Percentiles rank a stretch among this genome's conserved stretches.
Evolutionary conservation across 805 yeast genomes (phyloP).

Genomic region (Kodamaea hsintzibuensis): DNA sequence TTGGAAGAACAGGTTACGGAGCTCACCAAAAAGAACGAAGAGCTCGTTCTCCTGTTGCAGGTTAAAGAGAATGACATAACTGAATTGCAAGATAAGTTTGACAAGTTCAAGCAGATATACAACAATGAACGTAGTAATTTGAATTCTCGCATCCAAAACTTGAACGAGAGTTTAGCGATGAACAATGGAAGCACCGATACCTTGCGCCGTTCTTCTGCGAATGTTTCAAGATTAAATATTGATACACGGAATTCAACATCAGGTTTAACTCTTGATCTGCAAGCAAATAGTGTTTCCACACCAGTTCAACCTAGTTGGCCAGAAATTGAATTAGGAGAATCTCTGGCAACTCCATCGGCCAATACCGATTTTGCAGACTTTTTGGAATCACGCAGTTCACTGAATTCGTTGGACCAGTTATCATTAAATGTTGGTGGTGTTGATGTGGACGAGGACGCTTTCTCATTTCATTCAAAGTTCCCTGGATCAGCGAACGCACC

Average conservation of each 20-base stretch:
- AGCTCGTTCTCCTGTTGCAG: constrained; percentile 20
- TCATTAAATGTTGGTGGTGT: neutral
- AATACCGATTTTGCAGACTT: neutral
- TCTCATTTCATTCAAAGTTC: constrained; percentile 1
- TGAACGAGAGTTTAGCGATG: constrained; percentile 21
- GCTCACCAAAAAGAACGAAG: constrained; percentile 19
- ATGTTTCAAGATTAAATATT: constrained; percentile 13
- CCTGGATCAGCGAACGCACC: neutral
- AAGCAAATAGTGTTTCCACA: neutral
- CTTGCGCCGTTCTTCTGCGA: neutral
- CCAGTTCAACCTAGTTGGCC: constrained; percentile 8
- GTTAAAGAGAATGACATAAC: constrained; percentile 22
- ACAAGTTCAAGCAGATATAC: constrained; percentile 32
- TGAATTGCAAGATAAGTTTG: constrained; percentile 31
- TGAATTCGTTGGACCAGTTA: constrained; percentile 4
- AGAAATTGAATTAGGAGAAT: constrained; percentile 46
- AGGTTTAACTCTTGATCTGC: constrained; percentile 1
- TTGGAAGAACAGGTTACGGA: constrained; percentile 16
- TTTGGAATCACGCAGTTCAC: constrained; percentile 14
- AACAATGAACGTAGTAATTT: constrained; percentile 31
- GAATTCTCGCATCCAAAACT: constrained; percentile 24
- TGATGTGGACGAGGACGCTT: neutral
- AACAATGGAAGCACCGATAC: neutral
- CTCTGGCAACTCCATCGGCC: constrained; percentile 37
- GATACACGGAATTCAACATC: constrained; percentile 13